phyloP scores from a whole-genome alignment of 2,329 filamentous ascomycete species.

The Fusarium sp. region DNA sequence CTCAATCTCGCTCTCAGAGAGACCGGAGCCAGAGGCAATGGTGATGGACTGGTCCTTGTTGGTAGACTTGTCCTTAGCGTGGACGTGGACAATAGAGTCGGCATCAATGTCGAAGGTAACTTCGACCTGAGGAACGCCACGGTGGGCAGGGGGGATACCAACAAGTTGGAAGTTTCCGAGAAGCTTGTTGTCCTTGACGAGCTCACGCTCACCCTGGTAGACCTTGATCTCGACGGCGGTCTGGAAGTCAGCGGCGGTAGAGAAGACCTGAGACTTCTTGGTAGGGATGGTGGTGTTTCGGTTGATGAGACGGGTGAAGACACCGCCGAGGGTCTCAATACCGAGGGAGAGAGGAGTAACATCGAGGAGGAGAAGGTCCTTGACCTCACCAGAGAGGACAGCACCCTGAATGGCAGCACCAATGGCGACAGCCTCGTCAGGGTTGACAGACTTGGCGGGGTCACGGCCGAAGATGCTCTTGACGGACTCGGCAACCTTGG shows the following conservation, averaged over 20 bases:
- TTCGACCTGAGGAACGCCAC: constrained; percentile 96
- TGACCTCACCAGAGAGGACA: constrained; percentile 96
- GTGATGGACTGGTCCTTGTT: constrained; percentile 99
- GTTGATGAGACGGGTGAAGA: constrained; percentile 98
- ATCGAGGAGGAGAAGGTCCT: constrained; percentile 94
- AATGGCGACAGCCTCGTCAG: constrained; percentile 97
- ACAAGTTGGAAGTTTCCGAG: constrained; percentile 99
- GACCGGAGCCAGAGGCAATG: constrained; percentile 96
- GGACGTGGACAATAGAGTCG: constrained; percentile 97
- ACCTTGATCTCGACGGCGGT: constrained; percentile 99
- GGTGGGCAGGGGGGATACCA: constrained; percentile 95
- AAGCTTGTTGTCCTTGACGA: constrained; percentile 98
- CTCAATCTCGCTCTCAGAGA: constrained; percentile 94
- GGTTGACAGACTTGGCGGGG: constrained; percentile 98
- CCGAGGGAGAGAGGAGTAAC: constrained; percentile 96
- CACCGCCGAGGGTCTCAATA: constrained; percentile 98
- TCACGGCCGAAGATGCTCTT: constrained; percentile 98
- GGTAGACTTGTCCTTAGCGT: constrained; percentile 99
- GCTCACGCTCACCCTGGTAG: constrained; percentile 99
- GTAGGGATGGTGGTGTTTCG: constrained; percentile 99
- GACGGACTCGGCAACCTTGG: constrained; percentile 96
- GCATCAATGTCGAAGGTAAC: constrained; percentile 99
- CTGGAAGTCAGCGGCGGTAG: constrained; percentile 97
- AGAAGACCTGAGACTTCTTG: constrained; percentile 99
- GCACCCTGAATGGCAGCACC: constrained; percentile 98